Base-by-base conservation (phyloP, 1,139 yeast genomes). In the Yamadazyma triangularis region DNA sequence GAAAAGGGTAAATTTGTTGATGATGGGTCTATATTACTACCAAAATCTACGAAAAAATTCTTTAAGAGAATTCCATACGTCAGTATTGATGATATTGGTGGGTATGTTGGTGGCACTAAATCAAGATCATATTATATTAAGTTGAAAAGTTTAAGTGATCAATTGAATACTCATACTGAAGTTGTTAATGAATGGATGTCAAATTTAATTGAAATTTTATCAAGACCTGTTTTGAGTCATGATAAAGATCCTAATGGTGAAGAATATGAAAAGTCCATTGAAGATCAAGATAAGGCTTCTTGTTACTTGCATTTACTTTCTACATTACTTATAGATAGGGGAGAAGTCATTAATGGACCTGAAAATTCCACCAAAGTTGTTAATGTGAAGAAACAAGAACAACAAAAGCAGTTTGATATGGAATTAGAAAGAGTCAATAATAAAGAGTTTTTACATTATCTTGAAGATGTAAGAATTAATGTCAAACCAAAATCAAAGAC, bases 261-360 rank as follows among this genome's bases (percentile, higher is more conserved):
- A 33, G 96, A 88, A 45, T 91, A 88, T 51, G 79, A 76, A 15
- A 72, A 71, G 11, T 78, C 93, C 0, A 64, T 89, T 30, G 74
- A 75, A 25, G 79, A 74, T 28, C 97, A 89, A 53, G 93, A 82
- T 36, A 66, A 70, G 36, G 80, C 80, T 0, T 78, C 78, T 26
- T 69, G 77, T 1, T 74, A 79, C 37, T 61, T 88, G 31, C 83
- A 79, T 36, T 74, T 78, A 8, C 42, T 88, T 4, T 78, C 78
- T 29, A 62, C 65, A 31, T 53, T 73, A 5, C 48, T 86, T 22
- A 58, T 60, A 8, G 94, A 85, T 48, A 58, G 96, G 32, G 40
- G 51, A 9, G 58, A 52, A 23, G 51, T 45, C 5, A 47, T 61
- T 10, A 45, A 48, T 21, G 63, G 71, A 4, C 39, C 39, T 12